Conservation (phyloP, 129 eudicot species). For the Silybum marianum region DNA sequence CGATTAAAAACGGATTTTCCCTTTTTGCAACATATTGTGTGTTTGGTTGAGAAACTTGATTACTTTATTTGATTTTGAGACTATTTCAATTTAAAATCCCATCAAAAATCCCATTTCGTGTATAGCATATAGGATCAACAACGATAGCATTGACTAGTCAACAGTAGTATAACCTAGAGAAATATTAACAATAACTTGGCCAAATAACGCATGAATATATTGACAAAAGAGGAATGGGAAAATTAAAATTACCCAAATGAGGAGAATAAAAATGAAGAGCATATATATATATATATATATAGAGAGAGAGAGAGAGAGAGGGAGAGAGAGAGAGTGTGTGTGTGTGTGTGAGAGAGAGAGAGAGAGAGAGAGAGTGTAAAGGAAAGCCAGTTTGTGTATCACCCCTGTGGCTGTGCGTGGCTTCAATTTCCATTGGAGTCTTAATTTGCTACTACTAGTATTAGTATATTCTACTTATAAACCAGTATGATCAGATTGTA, state of each 20-base stretch:
- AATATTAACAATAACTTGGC: not conserved
- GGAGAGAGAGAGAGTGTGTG: too few species aligned
- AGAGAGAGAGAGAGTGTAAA: not conserved
- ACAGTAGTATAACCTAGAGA: not conserved
- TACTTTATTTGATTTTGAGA: not conserved
- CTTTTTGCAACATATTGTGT: not conserved
- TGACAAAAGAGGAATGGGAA: slow-evolving; percentile 11
- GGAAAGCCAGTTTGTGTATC: slow-evolving; percentile 2
- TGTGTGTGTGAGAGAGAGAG: not conserved
- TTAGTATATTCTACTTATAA: slow-evolving; percentile 29
- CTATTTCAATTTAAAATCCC: not conserved
- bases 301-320: not conserved
- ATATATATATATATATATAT: too few species aligned
- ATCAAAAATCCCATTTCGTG: not conserved
- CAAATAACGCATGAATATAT: not conserved
- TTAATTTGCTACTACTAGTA: slow-evolving; percentile 26
- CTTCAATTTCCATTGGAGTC: slow-evolving; percentile 20
- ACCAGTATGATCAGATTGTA: not conserved
- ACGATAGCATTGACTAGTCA: slow-evolving; percentile 10
- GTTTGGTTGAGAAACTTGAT: not conserved
- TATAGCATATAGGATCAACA: not conserved
- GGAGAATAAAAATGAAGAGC: slow-evolving; percentile 21
- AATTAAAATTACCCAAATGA: slow-evolving; percentile 29
- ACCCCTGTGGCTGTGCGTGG: slow-evolving; percentile 21
- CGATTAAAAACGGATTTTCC: too few species aligned